These are phyloP conservation scores for Aureobasidium leucospermi DNA, from an alignment of 2,329 filamentous ascomycete species.

Conservation along the genomic window DNA sequence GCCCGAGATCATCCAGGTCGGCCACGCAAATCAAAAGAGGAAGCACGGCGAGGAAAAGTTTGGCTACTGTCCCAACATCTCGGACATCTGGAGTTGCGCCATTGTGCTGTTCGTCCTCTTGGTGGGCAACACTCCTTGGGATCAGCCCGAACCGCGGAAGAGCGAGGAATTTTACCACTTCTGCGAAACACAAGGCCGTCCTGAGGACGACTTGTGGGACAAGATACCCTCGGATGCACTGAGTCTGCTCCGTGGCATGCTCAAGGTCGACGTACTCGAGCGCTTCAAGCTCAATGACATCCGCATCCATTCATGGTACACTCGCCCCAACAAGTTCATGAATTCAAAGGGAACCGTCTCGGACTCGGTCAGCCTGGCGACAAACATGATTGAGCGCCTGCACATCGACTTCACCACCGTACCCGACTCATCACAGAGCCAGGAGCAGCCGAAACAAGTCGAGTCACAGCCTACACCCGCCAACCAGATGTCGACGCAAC, in stretches of 20 bases:
- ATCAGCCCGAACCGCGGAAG: conserved; percentile 67
- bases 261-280: conserved; percentile 65
- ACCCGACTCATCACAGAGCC: conserved; percentile 37
- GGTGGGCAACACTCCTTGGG: conserved; percentile 96
- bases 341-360: conserved; percentile 64
- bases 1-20: conserved; percentile 66
- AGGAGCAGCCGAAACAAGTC: conserved; percentile 19
- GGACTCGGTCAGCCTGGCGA: conserved; percentile 80
- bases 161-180: conserved; percentile 94
- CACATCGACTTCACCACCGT: conserved; percentile 77
- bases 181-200: conserved; percentile 64
- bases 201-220: conserved; percentile 78
- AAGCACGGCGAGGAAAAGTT: conserved; percentile 39
- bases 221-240: conserved; percentile 65
- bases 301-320: conserved; percentile 91
- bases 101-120: conserved; percentile 95
- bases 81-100: conserved; percentile 95
- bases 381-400: conserved; percentile 85
- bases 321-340: conserved; percentile 69
- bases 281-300: conserved; percentile 84
- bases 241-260: conserved; percentile 86
- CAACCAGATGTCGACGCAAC: conserved; percentile 70
- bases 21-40: conserved; percentile 38
- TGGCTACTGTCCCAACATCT: conserved; percentile 69
- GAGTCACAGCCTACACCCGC: conserved; percentile 36